Evolutionary conservation across 2,329 filamentous ascomycete genomes (phyloP), one percentile per base, ranked within the genome.

Genomic region (Epichloe bromicola): DNA sequence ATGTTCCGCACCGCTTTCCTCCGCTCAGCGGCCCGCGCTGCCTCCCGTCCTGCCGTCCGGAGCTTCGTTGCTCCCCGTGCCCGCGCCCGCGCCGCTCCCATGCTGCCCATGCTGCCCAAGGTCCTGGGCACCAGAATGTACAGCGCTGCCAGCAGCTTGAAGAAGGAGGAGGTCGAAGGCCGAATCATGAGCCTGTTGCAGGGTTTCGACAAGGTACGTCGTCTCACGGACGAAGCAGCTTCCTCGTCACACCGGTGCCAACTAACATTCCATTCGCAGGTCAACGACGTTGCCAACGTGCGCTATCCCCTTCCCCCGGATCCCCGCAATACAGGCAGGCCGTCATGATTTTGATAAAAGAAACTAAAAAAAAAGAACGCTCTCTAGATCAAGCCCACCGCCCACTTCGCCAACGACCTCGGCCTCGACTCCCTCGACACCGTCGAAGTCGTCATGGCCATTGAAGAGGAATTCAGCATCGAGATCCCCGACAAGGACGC

Each of bases 381-480:
- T 26, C 23, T 26, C 26, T 8, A 97, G 91, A 88, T 98, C 68
- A 88, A 83, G 64, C 73, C 80, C 57, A 77, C 75, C 50, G 85
- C 91, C 53, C 90, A 97, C 80, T 98, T 98, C 74, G 80, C 88
- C 67, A 97, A 96, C 70, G 91, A 98, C 73, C 86, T 98, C 57
- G 93, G 90, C 59, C 78, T 98, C 64, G 93, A 98, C 76, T 94
- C 86, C 80, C 80, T 98, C 70, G 93, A 98, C 71, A 96, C 93
- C 57, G 93, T 98, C 57, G 93, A 98, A 79, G 93, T 98, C 60
- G 93, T 98, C 63, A 98, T 98, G 93, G 93, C 93, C 59, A 97
- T 98, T 73, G 93, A 98, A 80, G 93, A 98, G 74, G 76, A 83
- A 64, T 82, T 83, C 66, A 80, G 88, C 85, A 93, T 96, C 69